Percentiles rank a stretch among this genome's conserved stretches.
Evolutionary conservation across 495 filamentous ascomycete species (phyloP).

Genomic region (Filosporella fistucella): DNA sequence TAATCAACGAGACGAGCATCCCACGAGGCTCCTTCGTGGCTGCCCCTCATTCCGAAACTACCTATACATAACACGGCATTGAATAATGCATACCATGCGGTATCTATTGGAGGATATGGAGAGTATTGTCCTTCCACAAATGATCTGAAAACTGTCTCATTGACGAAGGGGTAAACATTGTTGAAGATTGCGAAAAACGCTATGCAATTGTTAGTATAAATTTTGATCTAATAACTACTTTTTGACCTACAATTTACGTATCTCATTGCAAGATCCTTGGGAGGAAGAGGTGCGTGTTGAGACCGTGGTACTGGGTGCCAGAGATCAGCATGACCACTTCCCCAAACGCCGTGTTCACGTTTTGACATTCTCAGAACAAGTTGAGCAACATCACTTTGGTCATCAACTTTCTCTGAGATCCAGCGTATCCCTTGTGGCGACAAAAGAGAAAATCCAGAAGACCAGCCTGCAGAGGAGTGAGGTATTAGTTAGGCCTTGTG

Average conservation of each 20-base stretch:
- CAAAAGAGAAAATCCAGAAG: conserved; percentile 18
- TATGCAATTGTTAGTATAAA: conserved; percentile 3
- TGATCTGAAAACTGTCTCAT: conserved; percentile 5
- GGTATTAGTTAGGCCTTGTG: neutral
- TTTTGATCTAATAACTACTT: neutral
- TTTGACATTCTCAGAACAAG: conserved; percentile 1
- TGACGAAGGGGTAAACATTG: conserved; percentile 3
- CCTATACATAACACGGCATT: conserved; percentile 13
- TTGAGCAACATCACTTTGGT: conserved; percentile 1
- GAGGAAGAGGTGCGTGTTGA: conserved; percentile 8
- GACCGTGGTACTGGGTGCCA: conserved; percentile 7
- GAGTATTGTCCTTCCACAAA: conserved; percentile 11
- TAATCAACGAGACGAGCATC: conserved; percentile 3
- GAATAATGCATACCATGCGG: conserved; percentile 15
- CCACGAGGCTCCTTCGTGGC: neutral
- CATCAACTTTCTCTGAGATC: conserved; percentile 11
- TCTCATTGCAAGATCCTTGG: conserved; percentile 10
- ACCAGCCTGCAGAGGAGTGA: conserved; percentile 3
- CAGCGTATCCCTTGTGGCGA: conserved; percentile 15
- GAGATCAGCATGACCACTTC: conserved; percentile 1
- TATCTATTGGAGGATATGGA: neutral
- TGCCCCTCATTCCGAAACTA: neutral
- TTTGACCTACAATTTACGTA: conserved; percentile 11
- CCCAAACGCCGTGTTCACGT: neutral
- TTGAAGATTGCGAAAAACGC: conserved; percentile 13